A percentile compares a stretch with the other conserved stretches of the same genome.
Conservation (phyloP, 2,329 filamentous ascomycete species). For the Teratosphaeria destructans region DNA sequence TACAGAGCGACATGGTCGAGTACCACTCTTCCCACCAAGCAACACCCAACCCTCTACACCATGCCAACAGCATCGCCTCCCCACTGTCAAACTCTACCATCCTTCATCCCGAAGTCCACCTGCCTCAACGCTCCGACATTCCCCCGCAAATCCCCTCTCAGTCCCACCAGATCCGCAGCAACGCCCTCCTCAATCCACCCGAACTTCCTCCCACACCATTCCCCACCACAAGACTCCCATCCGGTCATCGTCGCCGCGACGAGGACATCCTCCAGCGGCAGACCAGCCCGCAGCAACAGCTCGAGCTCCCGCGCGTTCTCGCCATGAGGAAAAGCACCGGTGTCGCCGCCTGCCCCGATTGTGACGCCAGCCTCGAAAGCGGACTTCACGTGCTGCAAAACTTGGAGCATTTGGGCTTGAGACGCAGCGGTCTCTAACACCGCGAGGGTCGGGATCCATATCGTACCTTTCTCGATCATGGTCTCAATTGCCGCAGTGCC, state of each 20-base stretch:
- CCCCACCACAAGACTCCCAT: constrained; percentile 46
- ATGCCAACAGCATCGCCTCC: constrained; percentile 17
- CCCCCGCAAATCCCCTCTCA: constrained; percentile 35
- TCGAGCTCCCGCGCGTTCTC: constrained; percentile 45
- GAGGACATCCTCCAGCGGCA: constrained; percentile 41
- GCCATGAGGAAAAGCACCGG: constrained; percentile 44
- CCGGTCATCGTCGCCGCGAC: constrained; percentile 42
- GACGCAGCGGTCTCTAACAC: constrained; percentile 31
- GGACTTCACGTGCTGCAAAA: constrained; percentile 31
- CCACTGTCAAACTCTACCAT: constrained; percentile 41
- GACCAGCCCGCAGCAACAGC: constrained; percentile 42
- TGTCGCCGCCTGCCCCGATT: constrained; percentile 45
- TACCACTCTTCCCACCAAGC: too few species aligned
- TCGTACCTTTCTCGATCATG: constrained; percentile 36
- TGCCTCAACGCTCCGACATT: constrained; percentile 35
- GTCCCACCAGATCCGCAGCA: constrained; percentile 43
- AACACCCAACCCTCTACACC: constrained; percentile 1
- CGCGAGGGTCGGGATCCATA: constrained; percentile 46
- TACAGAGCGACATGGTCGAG: too few species aligned
- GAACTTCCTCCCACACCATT: constrained; percentile 42
- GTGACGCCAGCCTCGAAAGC: constrained; percentile 40
- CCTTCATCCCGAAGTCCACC: constrained; percentile 49
- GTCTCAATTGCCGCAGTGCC: constrained; percentile 33
- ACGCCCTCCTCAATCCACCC: constrained; percentile 42
- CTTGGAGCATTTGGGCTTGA: constrained; percentile 1